Conservation (phyloP, 768 basidiomycete species). For the Chalciporus chontae region DNA sequence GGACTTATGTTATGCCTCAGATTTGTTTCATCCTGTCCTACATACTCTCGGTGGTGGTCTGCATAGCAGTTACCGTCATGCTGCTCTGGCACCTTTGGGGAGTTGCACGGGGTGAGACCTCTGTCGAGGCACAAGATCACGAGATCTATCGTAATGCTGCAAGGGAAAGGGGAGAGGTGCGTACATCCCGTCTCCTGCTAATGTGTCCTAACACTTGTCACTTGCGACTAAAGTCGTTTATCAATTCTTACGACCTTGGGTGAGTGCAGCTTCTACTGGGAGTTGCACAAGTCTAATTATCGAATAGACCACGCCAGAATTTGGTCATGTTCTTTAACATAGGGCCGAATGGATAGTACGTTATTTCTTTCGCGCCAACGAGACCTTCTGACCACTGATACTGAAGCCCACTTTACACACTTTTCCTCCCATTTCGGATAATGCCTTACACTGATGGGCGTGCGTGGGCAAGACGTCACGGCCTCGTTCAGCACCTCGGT, state of each 20-base stretch:
- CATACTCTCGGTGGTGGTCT: slow-evolving; percentile 72
- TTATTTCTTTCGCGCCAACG: slow-evolving; percentile 15
- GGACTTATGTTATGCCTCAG: slow-evolving; percentile 64
- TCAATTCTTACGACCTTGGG: slow-evolving; percentile 93
- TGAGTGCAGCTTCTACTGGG: slow-evolving; percentile 29
- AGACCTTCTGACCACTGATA: neutral
- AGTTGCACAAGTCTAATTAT: neutral
- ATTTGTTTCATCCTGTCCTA: slow-evolving; percentile 70
- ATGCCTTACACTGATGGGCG: slow-evolving; percentile 84
- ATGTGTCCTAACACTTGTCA: neutral
- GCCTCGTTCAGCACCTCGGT: slow-evolving; percentile 58
- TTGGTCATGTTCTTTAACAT: slow-evolving; percentile 86
- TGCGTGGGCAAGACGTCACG: slow-evolving; percentile 69
- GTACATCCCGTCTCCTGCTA: slow-evolving; percentile 18
- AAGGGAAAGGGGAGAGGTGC: slow-evolving; percentile 62
- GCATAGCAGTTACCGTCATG: slow-evolving; percentile 72
- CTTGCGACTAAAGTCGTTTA: slow-evolving; percentile 51
- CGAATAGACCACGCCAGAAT: slow-evolving; percentile 51
- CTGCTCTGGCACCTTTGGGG: slow-evolving; percentile 69
- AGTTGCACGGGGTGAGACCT: slow-evolving; percentile 73
- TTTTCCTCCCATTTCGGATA: slow-evolving; percentile 79
- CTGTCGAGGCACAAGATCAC: slow-evolving; percentile 88
- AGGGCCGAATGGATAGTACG: slow-evolving; percentile 77
- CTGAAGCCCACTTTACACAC: slow-evolving; percentile 65
- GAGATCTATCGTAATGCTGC: slow-evolving; percentile 72